Conservation (phyloP, 148 eudicot genomes). For the Camellia japonica region DNA sequence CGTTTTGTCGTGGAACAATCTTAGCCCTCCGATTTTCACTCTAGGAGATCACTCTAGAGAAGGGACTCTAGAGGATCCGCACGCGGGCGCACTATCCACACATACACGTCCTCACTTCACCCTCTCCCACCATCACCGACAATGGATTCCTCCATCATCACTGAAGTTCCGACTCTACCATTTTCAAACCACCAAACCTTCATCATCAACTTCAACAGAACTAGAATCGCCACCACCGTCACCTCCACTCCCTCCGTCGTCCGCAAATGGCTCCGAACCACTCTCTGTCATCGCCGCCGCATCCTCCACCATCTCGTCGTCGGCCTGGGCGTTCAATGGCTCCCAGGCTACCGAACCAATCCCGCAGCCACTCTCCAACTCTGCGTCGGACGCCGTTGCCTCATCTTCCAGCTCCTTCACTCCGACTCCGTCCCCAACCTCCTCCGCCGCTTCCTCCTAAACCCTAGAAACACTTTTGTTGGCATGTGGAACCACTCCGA, state of each 20-base stretch:
- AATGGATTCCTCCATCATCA: neutral
- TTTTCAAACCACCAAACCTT: neutral
- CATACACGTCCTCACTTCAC: too few relatives aligned
- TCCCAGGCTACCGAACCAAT: neutral
- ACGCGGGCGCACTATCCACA: too few relatives aligned
- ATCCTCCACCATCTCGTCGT: neutral
- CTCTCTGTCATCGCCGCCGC: too few relatives aligned
- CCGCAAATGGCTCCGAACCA: too few relatives aligned
- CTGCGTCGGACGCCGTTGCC: slow-evolving; percentile 10
- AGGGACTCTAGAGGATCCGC: too few relatives aligned
- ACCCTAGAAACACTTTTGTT: neutral
- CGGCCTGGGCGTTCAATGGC: slow-evolving; percentile 10
- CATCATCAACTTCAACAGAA: neutral
- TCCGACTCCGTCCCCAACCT: too few relatives aligned
- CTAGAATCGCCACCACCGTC: neutral
- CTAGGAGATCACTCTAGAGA: too few relatives aligned
- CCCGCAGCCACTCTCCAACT: slow-evolving; percentile 4
- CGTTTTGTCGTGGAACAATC: too few relatives aligned
- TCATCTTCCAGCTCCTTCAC: neutral
- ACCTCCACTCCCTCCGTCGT: too few relatives aligned
- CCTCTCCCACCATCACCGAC: too few relatives aligned
- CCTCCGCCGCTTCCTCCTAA: neutral
- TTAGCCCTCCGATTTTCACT: too few relatives aligned
- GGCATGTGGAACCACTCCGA: neutral
- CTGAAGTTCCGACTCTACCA: neutral